Evolutionary conservation across 1,139 yeast genomes (phyloP).

Genomic region (Pichia sp.): DNA sequence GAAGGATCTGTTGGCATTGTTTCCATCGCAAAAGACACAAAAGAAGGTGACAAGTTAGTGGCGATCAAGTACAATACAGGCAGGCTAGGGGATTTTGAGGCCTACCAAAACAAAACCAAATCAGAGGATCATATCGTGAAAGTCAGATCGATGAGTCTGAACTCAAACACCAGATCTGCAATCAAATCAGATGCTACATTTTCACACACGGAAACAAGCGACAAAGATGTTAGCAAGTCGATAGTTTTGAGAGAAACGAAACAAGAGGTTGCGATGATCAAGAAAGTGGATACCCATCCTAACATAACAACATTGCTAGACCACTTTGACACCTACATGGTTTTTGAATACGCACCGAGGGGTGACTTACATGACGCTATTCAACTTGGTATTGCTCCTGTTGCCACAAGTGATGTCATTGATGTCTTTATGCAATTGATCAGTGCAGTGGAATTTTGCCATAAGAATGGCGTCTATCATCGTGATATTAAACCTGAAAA

Average conservation of each 20-base stretch:
- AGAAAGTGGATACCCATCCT: conserved; percentile 59
- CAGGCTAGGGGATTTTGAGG: conserved; percentile 27
- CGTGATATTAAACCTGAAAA: conserved; percentile 92
- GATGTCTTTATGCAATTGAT: conserved; percentile 74
- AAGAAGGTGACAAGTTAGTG: conserved; percentile 49
- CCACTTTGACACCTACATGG: conserved; percentile 72
- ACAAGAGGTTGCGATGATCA: conserved; percentile 74
- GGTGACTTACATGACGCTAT: conserved; percentile 96
- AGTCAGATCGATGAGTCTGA: conserved; percentile 16
- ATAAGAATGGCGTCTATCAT: conserved; percentile 69
- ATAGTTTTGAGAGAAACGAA: conserved; percentile 52
- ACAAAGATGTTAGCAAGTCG: conserved; percentile 24
- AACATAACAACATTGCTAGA: conserved; percentile 67
- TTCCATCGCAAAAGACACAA: conserved; percentile 72
- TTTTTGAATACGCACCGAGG: conserved; percentile 81
- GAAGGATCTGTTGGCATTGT: conserved; percentile 95
- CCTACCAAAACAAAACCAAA: conserved; percentile 28
- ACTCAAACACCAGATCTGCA: conserved; percentile 18
- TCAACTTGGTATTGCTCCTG: conserved; percentile 74
- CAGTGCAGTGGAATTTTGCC: conserved; percentile 76
- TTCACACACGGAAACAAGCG: conserved; percentile 20
- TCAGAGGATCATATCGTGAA: conserved; percentile 8
- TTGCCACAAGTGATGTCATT: conserved; percentile 66
- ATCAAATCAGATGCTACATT: conserved; percentile 16
- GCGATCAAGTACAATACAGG: conserved; percentile 79